Base-by-base conservation (phyloP, 805 yeast species). In the Ogataea degrootiae region DNA sequence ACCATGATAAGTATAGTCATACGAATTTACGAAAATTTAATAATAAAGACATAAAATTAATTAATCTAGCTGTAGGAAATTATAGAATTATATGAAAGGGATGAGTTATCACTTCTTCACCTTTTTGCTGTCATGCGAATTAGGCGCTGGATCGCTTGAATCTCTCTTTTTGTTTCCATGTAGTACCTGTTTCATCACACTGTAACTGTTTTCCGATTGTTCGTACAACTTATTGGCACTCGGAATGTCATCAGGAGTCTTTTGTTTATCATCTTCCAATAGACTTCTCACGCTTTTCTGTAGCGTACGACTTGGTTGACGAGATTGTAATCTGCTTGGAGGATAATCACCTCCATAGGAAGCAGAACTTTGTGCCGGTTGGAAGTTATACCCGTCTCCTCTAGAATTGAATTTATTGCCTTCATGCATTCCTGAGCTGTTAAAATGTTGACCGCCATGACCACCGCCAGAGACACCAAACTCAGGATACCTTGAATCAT, bases 111-210 rank as follows among this genome's bases (percentile, higher is more conserved):
- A 44, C 33, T 46, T 48, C 29, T 49, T 51, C 39, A 43, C 31
- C 39, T 54, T 47, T 41, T 50, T 54, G 12, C 19, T 26, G 6
- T 40, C 48, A 3, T 39, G 43, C 17, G 31, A 40, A 2, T 42
- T 26, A 23, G 22, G 22, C 4, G 47, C 9, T 2, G 31, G 31
- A 8, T 34, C 43, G 9, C 48, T 54, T 1, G 50, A 31, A 11
- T 41, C 55, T 34, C 53, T 42, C 36, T 50, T 53, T 45, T 52
- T 52, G 34, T 39, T 44, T 17, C 52, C 52, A 39, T 46, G 50
- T 16, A 51, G 39, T 31, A 45, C 51, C 29, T 53, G 52, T 34
- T 55, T 53, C 44, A 53, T 52, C 5, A 52, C 55, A 33, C 53
- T 50, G 22, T 53, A 50, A 17, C 58, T 47, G 16, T 48, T 46